Evolutionary conservation across 805 yeast genomes (phyloP).

Genomic region (Komagataella pastoris): DNA sequence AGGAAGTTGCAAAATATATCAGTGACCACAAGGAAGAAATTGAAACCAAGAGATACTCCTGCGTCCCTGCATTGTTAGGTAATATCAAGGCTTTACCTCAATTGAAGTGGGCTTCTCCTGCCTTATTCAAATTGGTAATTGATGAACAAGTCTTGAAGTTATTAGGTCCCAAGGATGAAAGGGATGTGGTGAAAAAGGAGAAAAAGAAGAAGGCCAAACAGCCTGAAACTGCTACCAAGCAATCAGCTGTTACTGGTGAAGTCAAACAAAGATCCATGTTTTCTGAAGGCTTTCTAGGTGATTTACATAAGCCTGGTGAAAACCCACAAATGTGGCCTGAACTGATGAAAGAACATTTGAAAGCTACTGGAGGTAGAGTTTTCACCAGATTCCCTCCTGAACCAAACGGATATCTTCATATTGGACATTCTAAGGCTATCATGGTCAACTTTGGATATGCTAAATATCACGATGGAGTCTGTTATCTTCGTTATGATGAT

Average conservation of each 20-base stretch:
- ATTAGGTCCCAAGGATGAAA: constrained; percentile 92
- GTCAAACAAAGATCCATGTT: constrained; percentile 60
- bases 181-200: constrained; percentile 74
- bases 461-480: constrained; percentile 68
- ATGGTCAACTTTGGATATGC: constrained; percentile 98
- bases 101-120: constrained; percentile 89
- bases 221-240: constrained; percentile 6
- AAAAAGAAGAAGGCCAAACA: constrained; percentile 36
- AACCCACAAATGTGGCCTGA: constrained; percentile 87
- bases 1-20: constrained; percentile 46
- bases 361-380: constrained; percentile 69
- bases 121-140: constrained; percentile 73
- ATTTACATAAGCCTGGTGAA: constrained; percentile 88
- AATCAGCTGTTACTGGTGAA: constrained; percentile 12
- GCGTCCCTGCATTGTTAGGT: constrained; percentile 67
- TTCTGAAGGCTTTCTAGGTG: constrained; percentile 90
- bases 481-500: constrained; percentile 91
- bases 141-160: constrained; percentile 62
- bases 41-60: constrained; percentile 60
- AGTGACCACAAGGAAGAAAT: constrained; percentile 46
- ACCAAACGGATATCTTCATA: constrained; percentile 94
- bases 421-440: constrained; percentile 96
- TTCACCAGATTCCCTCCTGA: constrained; percentile 97
- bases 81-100: constrained; percentile 59
- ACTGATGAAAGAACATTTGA: constrained; percentile 67